Base-by-base conservation (phyloP, 2,329 filamentous ascomycete genomes). In the Colletotrichum endophyticum region DNA sequence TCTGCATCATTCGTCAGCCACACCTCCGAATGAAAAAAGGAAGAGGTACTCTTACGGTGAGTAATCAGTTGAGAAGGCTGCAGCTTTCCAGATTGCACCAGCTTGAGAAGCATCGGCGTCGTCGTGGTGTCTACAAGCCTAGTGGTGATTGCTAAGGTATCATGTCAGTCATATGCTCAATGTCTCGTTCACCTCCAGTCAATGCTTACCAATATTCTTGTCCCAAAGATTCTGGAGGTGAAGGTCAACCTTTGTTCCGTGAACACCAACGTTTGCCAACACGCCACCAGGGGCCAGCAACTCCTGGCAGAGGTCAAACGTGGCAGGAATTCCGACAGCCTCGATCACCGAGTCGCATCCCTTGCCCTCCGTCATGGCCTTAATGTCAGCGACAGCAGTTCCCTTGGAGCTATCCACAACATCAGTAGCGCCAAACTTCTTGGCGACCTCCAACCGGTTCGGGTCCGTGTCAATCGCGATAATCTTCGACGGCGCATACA, bases 281-380 rank as follows among this genome's bases (percentile, higher is more conserved):
- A 85, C 83, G 6, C 89, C 91, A 2, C 90, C 90, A 0, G 87
- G 83, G 0, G 88, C 90, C 12, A 92, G 85, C 28, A 92, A 79
- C 9, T 87, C 83, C 80, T 92, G 90, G 69, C 87, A 89, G 57
- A 91, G 82, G 19, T 88, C 84, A 79, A 92, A 91, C 0, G 88
- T 91, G 0, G 84, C 84, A 0, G 89, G 88, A 11, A 90, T 83
- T 2, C 90, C 90, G 3, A 92, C 91, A 1, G 89, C 90, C 80
- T 92, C 91, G 66, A 92, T 90, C 1, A 92, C 90, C 0, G 88
- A 84, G 74, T 92, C 90, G 77, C 89, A 91, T 0, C 90, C 90
- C 69, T 87, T 84, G 2, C 86, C 87, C n/a, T 87, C 86, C 0
- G 89, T 91, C 68, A 90, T 77, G 0, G 81, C 81, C 78, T 84